Evolutionary conservation across 164 flowering plant genomes (phyloP).

Genomic region (Saururus chinensis): DNA sequence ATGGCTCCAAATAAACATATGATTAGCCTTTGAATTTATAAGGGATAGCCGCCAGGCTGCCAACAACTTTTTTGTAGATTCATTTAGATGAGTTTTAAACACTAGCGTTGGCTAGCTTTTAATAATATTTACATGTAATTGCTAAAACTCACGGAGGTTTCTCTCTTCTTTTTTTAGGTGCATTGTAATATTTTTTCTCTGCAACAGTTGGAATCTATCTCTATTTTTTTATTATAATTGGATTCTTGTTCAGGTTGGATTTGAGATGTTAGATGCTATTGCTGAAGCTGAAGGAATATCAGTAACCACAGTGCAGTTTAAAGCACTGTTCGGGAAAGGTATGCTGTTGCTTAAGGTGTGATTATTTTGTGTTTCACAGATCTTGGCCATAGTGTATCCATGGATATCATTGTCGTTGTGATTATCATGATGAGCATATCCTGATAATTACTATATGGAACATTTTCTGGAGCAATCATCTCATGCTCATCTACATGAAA

Average conservation of each 20-base stretch:
- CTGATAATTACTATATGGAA: no score
- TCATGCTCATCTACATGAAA: no score
- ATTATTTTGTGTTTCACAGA: not conserved
- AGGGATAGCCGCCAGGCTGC: no score
- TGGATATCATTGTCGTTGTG: no score
- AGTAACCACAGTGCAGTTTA: slow-evolving; percentile 51
- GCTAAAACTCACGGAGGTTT: not conserved
- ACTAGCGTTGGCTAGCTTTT: no score
- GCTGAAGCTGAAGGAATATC: slow-evolving; percentile 91
- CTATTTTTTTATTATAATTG: not conserved
- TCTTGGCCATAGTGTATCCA: no score
- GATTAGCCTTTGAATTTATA: no score
- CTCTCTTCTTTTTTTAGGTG: not conserved
- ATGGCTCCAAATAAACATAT: no score
- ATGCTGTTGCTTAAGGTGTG: not conserved
- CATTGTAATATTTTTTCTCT: not conserved
- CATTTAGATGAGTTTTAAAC: not conserved
- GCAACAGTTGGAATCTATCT: not conserved
- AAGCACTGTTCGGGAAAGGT: slow-evolving; percentile 85
- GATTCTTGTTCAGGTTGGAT: slow-evolving; percentile 57
- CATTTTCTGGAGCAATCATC: no score
- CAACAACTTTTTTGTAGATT: not conserved
- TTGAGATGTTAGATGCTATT: slow-evolving; percentile 76
- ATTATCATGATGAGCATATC: no score
- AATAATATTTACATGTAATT: not conserved